These are phyloP conservation scores for Podaxis sp. DNA, from an alignment of 768 basidiomycete species.

Conservation along the genomic window DNA sequence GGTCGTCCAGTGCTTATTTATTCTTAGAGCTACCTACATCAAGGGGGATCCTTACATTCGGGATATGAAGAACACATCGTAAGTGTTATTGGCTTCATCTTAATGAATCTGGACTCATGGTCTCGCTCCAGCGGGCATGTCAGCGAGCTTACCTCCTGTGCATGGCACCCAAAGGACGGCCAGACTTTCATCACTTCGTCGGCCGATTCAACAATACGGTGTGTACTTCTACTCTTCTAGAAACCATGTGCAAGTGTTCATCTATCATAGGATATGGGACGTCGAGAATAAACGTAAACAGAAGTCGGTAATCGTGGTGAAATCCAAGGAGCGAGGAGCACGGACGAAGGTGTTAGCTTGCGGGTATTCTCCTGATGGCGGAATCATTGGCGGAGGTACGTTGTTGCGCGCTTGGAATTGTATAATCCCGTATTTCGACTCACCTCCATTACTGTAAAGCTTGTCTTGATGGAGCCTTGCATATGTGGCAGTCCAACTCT, in stretches of 20 bases:
- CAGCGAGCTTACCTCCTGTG: conserved; percentile 82
- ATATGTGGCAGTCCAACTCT: conserved; percentile 89
- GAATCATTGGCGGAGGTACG: conserved; percentile 82
- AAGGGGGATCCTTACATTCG: conserved; percentile 99
- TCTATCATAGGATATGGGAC: conserved; percentile 81
- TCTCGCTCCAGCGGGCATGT: conserved; percentile 78
- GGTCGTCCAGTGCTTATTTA: conserved; percentile 39
- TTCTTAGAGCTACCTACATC: conserved; percentile 70
- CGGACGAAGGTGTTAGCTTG: conserved; percentile 89
- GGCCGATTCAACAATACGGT: conserved; percentile 96
- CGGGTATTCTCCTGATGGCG: conserved; percentile 88
- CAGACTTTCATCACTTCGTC: conserved; percentile 88
- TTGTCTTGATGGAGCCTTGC: conserved; percentile 88
- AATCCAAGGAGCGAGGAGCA: conserved; percentile 92
- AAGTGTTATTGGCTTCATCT: conserved; percentile 27
- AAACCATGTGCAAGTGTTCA: conserved; percentile 2
- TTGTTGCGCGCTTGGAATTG: conserved; percentile 14
- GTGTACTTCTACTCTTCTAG: conserved; percentile 11
- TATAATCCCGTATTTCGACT: conserved; percentile 18
- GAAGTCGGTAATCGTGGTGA: conserved; percentile 94
- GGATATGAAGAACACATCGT: conserved; percentile 99
- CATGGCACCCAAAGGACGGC: conserved; percentile 89
- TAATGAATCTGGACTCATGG: conserved; percentile 1
- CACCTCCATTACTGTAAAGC: conserved; percentile 41
- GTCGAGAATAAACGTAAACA: conserved; percentile 90